phyloP scores from a whole-genome alignment of 108 stramenopile genomes.

The Conticribra weissflogii region DNA sequence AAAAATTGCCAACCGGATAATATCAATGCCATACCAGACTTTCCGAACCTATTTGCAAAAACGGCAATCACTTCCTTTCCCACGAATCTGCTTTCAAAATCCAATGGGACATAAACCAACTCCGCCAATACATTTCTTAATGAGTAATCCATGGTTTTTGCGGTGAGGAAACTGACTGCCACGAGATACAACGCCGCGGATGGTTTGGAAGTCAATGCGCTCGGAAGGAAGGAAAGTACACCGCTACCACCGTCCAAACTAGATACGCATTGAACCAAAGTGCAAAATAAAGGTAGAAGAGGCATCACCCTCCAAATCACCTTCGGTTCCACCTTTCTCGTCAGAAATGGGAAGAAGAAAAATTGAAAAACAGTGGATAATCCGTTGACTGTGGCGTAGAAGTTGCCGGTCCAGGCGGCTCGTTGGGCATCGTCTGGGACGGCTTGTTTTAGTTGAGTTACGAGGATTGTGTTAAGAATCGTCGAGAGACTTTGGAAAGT shows the following conservation, averaged over 20 bases:
- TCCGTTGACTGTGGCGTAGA: constrained; percentile 76
- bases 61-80: constrained; percentile 91
- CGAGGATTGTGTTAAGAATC: constrained; percentile 77
- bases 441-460: constrained; percentile 57
- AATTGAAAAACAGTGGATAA: constrained; percentile 78
- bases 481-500: constrained; percentile 83
- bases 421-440: constrained; percentile 71
- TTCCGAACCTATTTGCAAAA: constrained; percentile 87
- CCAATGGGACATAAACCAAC: constrained; percentile 79
- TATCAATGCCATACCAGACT: constrained; percentile 79
- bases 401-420: constrained; percentile 87
- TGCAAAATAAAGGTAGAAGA: constrained; percentile 44
- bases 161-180: constrained; percentile 59
- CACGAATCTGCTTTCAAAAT: constrained; percentile 75
- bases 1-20: constrained; percentile 72
- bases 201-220: constrained; percentile 9
- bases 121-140: constrained; percentile 75
- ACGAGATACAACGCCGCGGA: constrained; percentile 51
- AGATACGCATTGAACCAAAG: constrained; percentile 19
- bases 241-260: constrained; percentile 3
- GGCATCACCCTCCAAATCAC: constrained; percentile 75
- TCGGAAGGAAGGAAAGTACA: background rate
- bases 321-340: constrained; percentile 64
- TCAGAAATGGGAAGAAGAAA: constrained; percentile 64
- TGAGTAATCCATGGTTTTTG: constrained; percentile 77